Evolutionary conservation across 768 basidiomycete species (phyloP).

Genomic region (Termitomyces sp.): DNA sequence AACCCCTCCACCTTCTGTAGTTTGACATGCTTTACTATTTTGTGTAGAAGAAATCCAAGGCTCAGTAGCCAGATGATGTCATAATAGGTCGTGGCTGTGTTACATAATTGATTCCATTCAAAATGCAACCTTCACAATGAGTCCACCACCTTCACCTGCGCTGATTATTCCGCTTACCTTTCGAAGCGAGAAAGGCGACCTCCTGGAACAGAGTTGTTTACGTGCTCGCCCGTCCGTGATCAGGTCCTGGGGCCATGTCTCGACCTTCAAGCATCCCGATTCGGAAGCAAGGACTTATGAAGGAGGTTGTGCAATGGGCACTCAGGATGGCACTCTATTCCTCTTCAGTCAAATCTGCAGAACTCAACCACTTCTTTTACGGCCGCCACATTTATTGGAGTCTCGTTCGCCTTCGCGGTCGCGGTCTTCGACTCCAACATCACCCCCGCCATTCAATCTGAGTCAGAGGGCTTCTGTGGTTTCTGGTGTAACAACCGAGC

Average conservation of each 20-base stretch:
- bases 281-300: conserved; percentile 6
- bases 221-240: conserved; percentile 24
- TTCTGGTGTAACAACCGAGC: conserved; percentile 64
- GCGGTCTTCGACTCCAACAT: conserved; percentile 36
- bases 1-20: not conserved
- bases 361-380: conserved; percentile 5
- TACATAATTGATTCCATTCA: not conserved
- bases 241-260: conserved; percentile 21
- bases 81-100: not conserved
- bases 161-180: conserved; percentile 29
- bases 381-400: conserved; percentile 14
- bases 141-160: conserved; percentile 1
- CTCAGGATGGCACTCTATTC: conserved; percentile 39
- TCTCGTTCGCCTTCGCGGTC: conserved; percentile 28
- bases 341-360: conserved; percentile 24
- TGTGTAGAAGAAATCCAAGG: not conserved
- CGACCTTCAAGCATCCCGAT: conserved; percentile 1
- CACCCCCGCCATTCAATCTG: conserved; percentile 45
- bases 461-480: conserved; percentile 58
- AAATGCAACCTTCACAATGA: not conserved
- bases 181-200: conserved; percentile 7
- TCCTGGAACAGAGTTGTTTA: conserved; percentile 27
- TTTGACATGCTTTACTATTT: not conserved
- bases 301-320: conserved; percentile 31
- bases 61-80: not conserved